Evolutionary conservation across 2,329 filamentous ascomycete species (phyloP), one percentile per base, ranked within the genome.

Genomic region (Chaetoscypha palmicola): DNA sequence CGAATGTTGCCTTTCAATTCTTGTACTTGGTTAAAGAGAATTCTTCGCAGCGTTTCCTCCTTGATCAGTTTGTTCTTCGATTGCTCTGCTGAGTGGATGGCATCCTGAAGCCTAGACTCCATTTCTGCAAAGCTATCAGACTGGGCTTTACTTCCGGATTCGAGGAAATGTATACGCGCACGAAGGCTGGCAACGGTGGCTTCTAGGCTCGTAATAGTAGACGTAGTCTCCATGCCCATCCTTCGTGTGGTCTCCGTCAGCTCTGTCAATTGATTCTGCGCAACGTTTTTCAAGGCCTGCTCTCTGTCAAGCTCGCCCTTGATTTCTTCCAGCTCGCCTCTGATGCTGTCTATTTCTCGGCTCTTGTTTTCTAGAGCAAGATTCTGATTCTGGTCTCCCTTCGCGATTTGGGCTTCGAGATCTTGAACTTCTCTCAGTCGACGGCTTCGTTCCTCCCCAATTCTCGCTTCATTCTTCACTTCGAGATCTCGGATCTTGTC

Each of bases 1-100:
- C 92, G 84, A 58, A 98, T 98, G 61, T 98, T 98, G 57, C 92
- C 92, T 64, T 95, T 96, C 47, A 98, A 77, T 61, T 98, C 92
- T 63, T 98, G 89, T 36, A 98, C 91, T 63, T 94, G 92, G 66
- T 97, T 97, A 70, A 97, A 95, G 0, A 98, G 75, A 55, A 94
- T 91, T 17, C 92, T 79, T 11, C 92, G 80, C 39, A 95, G 72
- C 1, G 86, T 92, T 66, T 98, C 92, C 61, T 97, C 92, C 58
- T 83, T 87, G 50, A 92, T 83, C 21, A 98, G 72, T 60, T 92
- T 95, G 52, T 87, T 79, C 45, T 85, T 80, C 1, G 86, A 81
- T 26, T 77, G 73, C 22, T 85, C 79, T 1, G 83, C 86, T 16
- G 75, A 68, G 11, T 76, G 74, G 19, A 88, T 66, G 0, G 90